phyloP scores from a whole-genome alignment of 164 flowering plant genomes.

The Buxus sempervirens region DNA sequence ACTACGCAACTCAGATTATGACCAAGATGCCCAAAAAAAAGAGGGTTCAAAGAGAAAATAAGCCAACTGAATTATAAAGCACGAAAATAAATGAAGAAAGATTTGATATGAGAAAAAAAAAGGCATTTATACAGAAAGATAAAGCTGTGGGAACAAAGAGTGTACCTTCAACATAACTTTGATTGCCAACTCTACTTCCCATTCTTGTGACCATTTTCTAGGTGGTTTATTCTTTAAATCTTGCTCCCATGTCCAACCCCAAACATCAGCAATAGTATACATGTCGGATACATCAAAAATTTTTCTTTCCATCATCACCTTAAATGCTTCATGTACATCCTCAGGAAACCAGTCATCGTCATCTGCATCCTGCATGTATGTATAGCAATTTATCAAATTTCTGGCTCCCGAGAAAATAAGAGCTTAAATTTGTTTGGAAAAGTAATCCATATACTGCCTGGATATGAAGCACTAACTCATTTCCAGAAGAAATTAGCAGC shows the following conservation, averaged over 20 bases:
- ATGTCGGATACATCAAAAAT: conserved; percentile 85
- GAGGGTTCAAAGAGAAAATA: neutral
- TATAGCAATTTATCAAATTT: neutral
- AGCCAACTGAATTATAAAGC: neutral
- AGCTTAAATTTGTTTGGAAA: no score
- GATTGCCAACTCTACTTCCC: conserved; percentile 95
- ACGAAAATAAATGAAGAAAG: neutral
- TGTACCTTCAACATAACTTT: conserved; percentile 78
- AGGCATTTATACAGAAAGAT: neutral
- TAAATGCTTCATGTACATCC: conserved; percentile 75
- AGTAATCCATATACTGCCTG: no score
- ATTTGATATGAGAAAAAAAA: neutral
- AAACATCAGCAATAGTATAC: conserved; percentile 92
- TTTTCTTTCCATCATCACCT: conserved; percentile 74
- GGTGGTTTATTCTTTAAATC: conserved; percentile 69
- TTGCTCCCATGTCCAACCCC: conserved; percentile 99
- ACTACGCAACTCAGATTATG: neutral
- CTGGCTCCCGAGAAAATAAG: no score
- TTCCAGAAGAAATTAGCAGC: no score
- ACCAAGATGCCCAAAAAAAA: no score
- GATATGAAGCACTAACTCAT: no score
- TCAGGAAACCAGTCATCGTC: conserved; percentile 94
- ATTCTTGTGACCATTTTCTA: conserved; percentile 85
- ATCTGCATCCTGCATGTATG: conserved; percentile 52
- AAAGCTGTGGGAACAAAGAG: conserved; percentile 13